Conservation (phyloP, 306 rosid genomes). For the Cicer cuneatum region DNA sequence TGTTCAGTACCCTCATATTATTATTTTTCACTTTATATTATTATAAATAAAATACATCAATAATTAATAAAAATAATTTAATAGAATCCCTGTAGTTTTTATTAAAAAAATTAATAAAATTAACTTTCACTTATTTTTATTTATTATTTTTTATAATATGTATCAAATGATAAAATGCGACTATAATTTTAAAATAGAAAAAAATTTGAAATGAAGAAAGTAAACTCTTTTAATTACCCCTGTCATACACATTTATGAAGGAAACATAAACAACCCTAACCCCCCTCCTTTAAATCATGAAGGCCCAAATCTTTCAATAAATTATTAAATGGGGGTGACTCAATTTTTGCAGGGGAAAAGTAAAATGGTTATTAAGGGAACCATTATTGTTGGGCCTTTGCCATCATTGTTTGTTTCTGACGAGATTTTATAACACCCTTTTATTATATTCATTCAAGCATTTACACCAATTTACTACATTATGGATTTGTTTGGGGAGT, state of each 20-base stretch:
- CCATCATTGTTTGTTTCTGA: conserved; percentile 89
- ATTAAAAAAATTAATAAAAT: no score
- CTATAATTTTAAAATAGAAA: no score
- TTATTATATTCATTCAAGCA: conserved; percentile 53
- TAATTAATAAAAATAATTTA: no score
- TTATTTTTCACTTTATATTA: no score
- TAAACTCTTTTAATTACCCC: conserved; percentile 26
- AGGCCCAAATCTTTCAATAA: conserved; percentile 30
- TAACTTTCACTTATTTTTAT: no score
- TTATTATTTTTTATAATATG: no score
- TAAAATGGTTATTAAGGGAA: conserved; percentile 51
- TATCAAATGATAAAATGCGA: no score
- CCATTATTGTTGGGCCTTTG: conserved; percentile 69
- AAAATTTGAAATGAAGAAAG: no score
- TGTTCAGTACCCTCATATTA: no score
- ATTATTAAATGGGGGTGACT: conserved; percentile 43
- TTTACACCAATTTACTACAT: conserved; percentile 60
- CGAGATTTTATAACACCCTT: conserved; percentile 59
- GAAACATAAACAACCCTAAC: conserved; percentile 42
- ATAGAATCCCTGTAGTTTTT: no score
- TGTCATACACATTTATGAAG: conserved; percentile 72
- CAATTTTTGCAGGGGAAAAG: conserved; percentile 56
- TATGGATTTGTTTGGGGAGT: conserved; percentile 36
- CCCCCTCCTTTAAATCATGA: conserved; percentile 56
- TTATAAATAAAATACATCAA: no score